phyloP scores from a whole-genome alignment of 495 filamentous ascomycete genomes.

The Trichodelitschia bisporula region DNA sequence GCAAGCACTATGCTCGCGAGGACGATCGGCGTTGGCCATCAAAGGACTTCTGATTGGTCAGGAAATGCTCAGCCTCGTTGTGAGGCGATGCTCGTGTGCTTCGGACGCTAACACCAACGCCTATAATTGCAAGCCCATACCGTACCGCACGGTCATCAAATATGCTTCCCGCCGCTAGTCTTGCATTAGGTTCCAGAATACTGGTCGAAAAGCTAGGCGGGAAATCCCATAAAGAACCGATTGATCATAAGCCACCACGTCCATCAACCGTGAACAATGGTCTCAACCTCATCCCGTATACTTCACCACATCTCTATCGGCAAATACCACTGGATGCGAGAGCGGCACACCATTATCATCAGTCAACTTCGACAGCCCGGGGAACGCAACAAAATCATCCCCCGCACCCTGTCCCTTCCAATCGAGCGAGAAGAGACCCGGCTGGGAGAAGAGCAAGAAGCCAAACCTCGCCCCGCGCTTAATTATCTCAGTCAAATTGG shows the following conservation, averaged over 20 bases:
- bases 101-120: no score
- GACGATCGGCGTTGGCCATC: no score
- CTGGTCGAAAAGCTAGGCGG: background rate
- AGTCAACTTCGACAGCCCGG: slow-evolving; percentile 11
- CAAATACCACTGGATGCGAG: slow-evolving; percentile 9
- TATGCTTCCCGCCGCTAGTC: background rate
- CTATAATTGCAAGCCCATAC: no score
- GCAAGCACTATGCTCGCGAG: no score
- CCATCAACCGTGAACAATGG: background rate
- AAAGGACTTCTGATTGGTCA: no score
- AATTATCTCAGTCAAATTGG: slow-evolving; percentile 15
- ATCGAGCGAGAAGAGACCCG: slow-evolving; percentile 13
- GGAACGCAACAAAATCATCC: slow-evolving; percentile 14
- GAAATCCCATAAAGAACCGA: background rate
- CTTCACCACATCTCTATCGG: slow-evolving; percentile 10
- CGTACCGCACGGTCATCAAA: background rate
- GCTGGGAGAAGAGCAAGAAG: slow-evolving; percentile 17
- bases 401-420: slow-evolving; percentile 10
- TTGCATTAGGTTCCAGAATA: background rate
- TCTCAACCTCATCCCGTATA: slow-evolving; percentile 5
- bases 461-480: slow-evolving; percentile 14
- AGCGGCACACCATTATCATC: slow-evolving; percentile 10
- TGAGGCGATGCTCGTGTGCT: no score
- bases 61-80: no score
- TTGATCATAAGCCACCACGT: background rate